These are phyloP conservation scores for Hexamita inflata DNA, from an alignment of 208 protist genomes.

Conservation along the genomic window DNA sequence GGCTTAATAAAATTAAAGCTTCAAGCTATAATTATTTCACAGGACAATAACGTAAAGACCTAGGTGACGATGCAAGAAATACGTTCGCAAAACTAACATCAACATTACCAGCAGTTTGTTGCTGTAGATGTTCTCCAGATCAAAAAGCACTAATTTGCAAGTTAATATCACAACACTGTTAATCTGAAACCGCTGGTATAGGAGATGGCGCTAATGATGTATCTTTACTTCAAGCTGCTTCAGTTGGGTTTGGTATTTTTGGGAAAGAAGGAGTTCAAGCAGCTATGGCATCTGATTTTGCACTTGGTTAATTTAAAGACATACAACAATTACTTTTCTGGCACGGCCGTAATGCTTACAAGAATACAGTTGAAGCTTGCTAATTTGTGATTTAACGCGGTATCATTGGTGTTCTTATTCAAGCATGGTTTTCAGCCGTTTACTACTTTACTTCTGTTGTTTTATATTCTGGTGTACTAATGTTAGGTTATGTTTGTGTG, in stretches of 20 bases:
- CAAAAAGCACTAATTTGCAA: constrained; percentile 14
- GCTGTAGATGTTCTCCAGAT: constrained; percentile 5
- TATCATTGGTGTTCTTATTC: not conserved
- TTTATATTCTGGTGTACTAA: not conserved
- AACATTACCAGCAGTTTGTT: not conserved
- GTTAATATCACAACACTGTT: not conserved
- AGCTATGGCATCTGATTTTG: not conserved
- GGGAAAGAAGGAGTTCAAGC: constrained; percentile 37
- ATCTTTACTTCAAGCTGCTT: constrained; percentile 37
- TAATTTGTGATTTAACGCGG: not conserved
- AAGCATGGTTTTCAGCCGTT: constrained; percentile 1
- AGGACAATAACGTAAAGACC: too few relatives aligned
- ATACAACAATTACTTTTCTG: not conserved
- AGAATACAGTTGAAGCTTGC: not conserved
- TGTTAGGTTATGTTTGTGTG: constrained; percentile 2
- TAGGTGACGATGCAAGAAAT: not conserved
- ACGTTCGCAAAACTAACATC: not conserved
- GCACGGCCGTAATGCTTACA: not conserved
- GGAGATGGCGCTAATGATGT: constrained; percentile 40
- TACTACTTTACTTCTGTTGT: not conserved
- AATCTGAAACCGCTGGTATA: constrained; percentile 25
- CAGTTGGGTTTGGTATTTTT: constrained; percentile 36
- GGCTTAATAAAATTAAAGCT: too few relatives aligned
- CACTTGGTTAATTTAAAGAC: not conserved
- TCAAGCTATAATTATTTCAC: too few relatives aligned